Evolutionary conservation across 208 protist genomes (phyloP).

Genomic region (Acanthamoeba royreba): DNA sequence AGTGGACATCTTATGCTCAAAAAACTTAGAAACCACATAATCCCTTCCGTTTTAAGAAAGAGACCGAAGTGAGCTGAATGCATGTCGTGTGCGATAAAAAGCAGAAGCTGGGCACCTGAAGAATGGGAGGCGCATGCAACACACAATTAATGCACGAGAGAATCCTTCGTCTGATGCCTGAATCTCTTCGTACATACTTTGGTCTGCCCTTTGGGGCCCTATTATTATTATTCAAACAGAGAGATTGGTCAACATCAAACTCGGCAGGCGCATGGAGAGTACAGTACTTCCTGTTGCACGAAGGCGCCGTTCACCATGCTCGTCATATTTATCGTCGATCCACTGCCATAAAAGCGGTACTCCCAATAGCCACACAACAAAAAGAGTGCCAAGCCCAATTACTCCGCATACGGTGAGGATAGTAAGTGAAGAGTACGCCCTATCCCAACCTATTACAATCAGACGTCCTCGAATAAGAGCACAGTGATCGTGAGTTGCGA

Average conservation of each 20-base stretch:
- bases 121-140: neutral
- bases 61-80: neutral
- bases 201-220: too few relatives aligned
- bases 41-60: neutral
- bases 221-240: too few relatives aligned
- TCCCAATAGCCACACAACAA: neutral
- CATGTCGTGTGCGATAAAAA: too few relatives aligned
- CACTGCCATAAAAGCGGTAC: neutral
- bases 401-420: neutral
- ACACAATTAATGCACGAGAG: neutral
- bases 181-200: neutral
- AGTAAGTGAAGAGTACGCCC: neutral
- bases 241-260: too few relatives aligned
- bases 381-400: neutral
- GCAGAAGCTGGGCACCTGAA: neutral
- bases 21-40: neutral
- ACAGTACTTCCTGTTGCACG: too few relatives aligned
- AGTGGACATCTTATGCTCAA: neutral
- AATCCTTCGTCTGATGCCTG: neutral
- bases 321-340: constrained; percentile 31
- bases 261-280: too few relatives aligned
- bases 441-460: neutral
- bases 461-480: neutral
- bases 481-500: neutral
- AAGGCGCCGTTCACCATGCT: neutral